Evolutionary conservation across 371 early-diverging fungal species (phyloP), one percentile per base, ranked within the genome.

Genomic region (Apophysomyces sp.): DNA sequence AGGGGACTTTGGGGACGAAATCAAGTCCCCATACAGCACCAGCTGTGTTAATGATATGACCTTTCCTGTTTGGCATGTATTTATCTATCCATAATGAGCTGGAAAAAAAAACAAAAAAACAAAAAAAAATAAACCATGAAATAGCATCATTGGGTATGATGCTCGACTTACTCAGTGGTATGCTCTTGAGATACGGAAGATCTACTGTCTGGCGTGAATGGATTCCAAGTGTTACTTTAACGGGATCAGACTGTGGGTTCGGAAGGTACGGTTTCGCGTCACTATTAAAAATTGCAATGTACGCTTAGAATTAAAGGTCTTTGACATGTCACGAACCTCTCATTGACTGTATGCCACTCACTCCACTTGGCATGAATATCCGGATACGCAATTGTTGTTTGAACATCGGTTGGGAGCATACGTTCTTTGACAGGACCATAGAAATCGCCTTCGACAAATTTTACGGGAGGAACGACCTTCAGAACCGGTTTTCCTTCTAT

Each of bases 1-100:
- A 52, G 21, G 76, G 66, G n/a, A 34, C 26, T 31, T 79, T 79
- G 3, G 86, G 84, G 15, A 75, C 78, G 76, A 87, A 89, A 21
- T 84, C 86, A 21, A 90, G 54, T 8, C 81, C 87, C 85, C 88
- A 87, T n/a, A 89, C 74, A 21, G 87, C 79, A 5, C 78, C 74
- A 4, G 88, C 91, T n/a, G 74, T 62, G 39, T 88, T 87, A 2
- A 86, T 28, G 11, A 84, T 57, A 54, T 64, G 60, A 0, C 77
- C 81, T 21, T 41, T 52, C 56, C 62, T 70, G 56, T 67, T 32
- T 36, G 24, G 21, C 7, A 70, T 65, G 7, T 55, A 21, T 18
- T 76, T 24, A 49, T 62, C 71, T 56, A 68, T 24, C 21, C 4
- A 56, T 36, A 21, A 44, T 44, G 49, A 44, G 49, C 49, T 44